Percentiles rank a stretch among this genome's conserved stretches.
Evolutionary conservation across 345 rosid genomes (phyloP).

Genomic region (Moringa oleifera): DNA sequence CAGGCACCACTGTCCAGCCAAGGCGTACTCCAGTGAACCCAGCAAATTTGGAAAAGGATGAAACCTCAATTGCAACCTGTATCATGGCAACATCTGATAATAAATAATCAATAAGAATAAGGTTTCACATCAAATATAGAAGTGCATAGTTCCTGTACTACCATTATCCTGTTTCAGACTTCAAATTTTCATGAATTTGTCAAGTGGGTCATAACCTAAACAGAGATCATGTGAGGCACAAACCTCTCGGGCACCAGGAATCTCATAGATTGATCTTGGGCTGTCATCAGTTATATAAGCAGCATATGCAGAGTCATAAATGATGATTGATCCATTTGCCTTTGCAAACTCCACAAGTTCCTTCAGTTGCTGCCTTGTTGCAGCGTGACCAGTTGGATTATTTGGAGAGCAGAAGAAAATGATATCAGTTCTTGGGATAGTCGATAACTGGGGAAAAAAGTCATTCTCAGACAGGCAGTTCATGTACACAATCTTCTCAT

Average conservation of each 20-base stretch:
- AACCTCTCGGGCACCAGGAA: constrained; percentile 92
- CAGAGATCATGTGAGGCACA: neutral
- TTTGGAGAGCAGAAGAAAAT: constrained; percentile 95
- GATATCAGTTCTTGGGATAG: constrained; percentile 54
- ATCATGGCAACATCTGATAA: too few species aligned
- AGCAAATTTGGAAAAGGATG: constrained; percentile 83
- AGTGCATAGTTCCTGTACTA: too few species aligned
- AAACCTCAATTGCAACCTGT: constrained; percentile 82
- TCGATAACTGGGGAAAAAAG: constrained; percentile 63
- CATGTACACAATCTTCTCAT: constrained; percentile 65
- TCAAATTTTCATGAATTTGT: too few species aligned
- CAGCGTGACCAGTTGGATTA: constrained; percentile 83
- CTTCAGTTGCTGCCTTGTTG: constrained; percentile 50
- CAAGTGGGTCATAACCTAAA: too few species aligned
- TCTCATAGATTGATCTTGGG: constrained; percentile 78
- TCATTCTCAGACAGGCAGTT: constrained; percentile 45
- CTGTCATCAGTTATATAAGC: constrained; percentile 58
- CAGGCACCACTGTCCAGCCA: constrained; percentile 85
- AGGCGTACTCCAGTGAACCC: constrained; percentile 92
- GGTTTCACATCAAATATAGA: too few species aligned
- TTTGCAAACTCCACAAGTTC: constrained; percentile 65
- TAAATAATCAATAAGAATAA: too few species aligned
- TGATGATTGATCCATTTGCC: constrained; percentile 68
- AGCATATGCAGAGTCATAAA: constrained; percentile 75
- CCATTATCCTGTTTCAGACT: too few species aligned